Evolutionary conservation across 352 stramenopile species (phyloP).

Genomic region (Thraustochytrium sp.): DNA sequence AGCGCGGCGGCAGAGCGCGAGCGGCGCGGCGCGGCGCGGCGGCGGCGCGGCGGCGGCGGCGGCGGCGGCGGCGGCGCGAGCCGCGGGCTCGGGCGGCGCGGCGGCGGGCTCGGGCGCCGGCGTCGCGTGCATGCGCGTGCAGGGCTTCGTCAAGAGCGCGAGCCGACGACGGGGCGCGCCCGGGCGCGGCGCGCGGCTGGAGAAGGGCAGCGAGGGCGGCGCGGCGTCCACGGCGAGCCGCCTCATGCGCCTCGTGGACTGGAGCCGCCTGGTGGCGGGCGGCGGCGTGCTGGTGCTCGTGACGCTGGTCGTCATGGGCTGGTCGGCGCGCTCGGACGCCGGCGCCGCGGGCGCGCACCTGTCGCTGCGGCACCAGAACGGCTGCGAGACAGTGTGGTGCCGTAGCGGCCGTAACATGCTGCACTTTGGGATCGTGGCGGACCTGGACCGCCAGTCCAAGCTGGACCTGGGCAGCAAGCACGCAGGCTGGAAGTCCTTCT

Average conservation of each 20-base stretch:
- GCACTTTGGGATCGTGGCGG: conserved; percentile 82
- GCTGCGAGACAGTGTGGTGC: conserved; percentile 35
- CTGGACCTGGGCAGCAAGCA: conserved; percentile 82
- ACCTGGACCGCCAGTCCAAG: conserved; percentile 88
- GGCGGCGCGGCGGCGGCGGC: too few species aligned
- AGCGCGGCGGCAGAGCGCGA: too few species aligned
- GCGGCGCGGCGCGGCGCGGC: too few species aligned
- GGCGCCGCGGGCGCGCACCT: background rate
- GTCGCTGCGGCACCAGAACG: background rate
- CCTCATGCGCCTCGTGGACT: conserved; percentile 20
- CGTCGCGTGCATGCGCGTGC: too few species aligned
- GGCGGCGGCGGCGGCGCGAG: too few species aligned
- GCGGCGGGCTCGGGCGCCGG: too few species aligned
- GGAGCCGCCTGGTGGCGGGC: background rate
- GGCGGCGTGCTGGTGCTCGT: background rate
- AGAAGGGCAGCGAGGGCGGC: background rate
- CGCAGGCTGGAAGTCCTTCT: conserved; percentile 75
- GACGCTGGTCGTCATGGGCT: background rate
- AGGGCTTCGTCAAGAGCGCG: conserved; percentile 9
- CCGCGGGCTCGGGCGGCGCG: too few species aligned
- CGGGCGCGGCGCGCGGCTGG: background rate
- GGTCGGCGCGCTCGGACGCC: background rate
- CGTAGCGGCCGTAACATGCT: background rate
- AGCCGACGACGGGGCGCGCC: background rate
- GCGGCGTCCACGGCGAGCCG: background rate